Evolutionary conservation across 139 green algal genomes (phyloP).

Genomic region (Chlorella sp.): DNA sequence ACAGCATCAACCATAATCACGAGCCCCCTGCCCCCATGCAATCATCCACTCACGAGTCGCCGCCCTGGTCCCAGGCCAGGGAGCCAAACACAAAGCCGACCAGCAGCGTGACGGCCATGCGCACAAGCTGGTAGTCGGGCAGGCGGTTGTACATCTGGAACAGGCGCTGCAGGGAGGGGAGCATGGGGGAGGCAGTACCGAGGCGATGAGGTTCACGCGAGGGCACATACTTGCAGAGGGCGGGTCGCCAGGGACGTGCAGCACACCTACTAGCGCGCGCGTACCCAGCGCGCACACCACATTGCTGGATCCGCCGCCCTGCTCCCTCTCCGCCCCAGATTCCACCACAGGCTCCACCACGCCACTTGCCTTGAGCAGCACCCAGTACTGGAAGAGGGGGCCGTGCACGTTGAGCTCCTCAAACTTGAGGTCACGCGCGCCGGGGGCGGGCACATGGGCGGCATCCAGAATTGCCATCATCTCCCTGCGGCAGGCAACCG

Average conservation of each 20-base stretch:
- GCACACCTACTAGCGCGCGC: too few species aligned
- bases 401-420: constrained; percentile 21
- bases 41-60: background rate
- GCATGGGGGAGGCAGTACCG: constrained; percentile 46
- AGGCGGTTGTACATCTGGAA: constrained; percentile 55
- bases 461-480: background rate
- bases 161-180: constrained; percentile 47
- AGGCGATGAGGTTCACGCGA: too few species aligned
- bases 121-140: constrained; percentile 60
- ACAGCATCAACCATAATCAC: background rate
- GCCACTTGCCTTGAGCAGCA: constrained; percentile 32
- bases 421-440: background rate
- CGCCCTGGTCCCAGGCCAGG: constrained; percentile 36
- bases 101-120: constrained; percentile 59
- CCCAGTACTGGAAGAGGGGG: constrained; percentile 38
- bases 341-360: background rate
- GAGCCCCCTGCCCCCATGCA: background rate
- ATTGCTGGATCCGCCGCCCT: too few species aligned
- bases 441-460: constrained; percentile 12
- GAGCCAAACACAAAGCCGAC: constrained; percentile 61
- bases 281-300: too few species aligned
- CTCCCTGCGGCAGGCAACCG: too few species aligned
- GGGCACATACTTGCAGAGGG: too few species aligned
- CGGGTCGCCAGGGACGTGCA: too few species aligned
- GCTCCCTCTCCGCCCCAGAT: background rate